Conservation (phyloP, 345 rosid species). For the Zanthoxylum bungeanum region DNA sequence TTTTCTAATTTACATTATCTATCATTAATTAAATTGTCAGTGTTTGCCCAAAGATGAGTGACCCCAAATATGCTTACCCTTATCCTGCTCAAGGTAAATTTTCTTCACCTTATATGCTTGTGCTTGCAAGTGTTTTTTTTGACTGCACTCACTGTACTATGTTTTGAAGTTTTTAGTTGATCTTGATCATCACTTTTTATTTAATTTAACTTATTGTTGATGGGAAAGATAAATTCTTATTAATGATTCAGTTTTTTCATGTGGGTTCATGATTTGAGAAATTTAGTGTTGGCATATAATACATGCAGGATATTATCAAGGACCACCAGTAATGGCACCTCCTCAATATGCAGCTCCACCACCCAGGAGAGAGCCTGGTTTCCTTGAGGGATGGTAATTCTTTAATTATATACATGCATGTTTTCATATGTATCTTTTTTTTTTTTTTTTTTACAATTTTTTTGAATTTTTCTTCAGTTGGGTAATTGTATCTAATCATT, state of each 20-base stretch:
- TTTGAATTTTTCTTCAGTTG: not conserved
- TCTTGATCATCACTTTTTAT: too few species aligned
- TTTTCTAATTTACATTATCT: not conserved
- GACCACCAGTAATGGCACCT: slow-evolving; percentile 63
- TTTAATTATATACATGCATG: not conserved
- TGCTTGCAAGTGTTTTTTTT: too few species aligned
- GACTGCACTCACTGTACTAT: too few species aligned
- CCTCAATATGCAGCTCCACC: slow-evolving; percentile 57
- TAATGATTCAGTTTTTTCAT: too few species aligned
- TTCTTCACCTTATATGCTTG: too few species aligned
- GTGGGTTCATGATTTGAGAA: not conserved
- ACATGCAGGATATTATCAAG: slow-evolving; percentile 57
- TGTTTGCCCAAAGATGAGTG: slow-evolving; percentile 28
- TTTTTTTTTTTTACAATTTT: not conserved
- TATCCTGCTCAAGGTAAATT: slow-evolving; percentile 50
- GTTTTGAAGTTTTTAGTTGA: too few species aligned
- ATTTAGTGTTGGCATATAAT: not conserved
- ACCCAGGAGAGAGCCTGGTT: slow-evolving; percentile 38
- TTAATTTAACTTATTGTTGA: not conserved
- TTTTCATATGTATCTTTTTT: not conserved
- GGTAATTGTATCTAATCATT: not conserved
- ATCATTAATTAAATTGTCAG: not conserved
- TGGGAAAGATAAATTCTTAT: not conserved
- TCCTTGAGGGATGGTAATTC: slow-evolving; percentile 58
- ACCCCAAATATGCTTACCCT: slow-evolving; percentile 52